phyloP scores from a whole-genome alignment of 2,329 filamentous ascomycete genomes.

The Phialemoniopsis sp. region DNA sequence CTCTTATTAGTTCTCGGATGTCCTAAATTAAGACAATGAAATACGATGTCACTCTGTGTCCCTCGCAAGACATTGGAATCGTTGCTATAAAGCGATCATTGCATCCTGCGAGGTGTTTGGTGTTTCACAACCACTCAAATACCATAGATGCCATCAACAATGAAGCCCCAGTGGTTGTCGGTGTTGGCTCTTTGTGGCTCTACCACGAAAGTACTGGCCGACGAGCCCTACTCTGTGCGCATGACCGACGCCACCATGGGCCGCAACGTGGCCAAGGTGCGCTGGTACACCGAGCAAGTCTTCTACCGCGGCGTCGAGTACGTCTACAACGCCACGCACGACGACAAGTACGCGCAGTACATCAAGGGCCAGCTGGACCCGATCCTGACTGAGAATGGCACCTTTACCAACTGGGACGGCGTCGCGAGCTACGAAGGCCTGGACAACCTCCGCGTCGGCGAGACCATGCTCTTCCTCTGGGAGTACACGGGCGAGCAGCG shows the following conservation, averaged over 20 bases:
- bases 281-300: conserved; percentile 28
- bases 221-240: conserved; percentile 10
- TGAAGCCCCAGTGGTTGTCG: no score
- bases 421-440: conserved; percentile 28
- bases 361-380: conserved; percentile 28
- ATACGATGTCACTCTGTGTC: no score
- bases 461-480: conserved; percentile 30
- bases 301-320: conserved; percentile 31
- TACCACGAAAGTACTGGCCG: no score
- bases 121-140: no score
- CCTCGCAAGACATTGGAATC: no score
- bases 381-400: conserved; percentile 31
- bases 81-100: no score
- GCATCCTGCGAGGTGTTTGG: no score
- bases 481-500: conserved; percentile 26
- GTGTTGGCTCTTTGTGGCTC: no score
- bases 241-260: conserved; percentile 32
- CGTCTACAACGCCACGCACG: conserved; percentile 27
- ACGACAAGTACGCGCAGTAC: conserved; percentile 27
- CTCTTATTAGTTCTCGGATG: no score
- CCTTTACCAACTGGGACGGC: conserved; percentile 28
- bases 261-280: conserved; percentile 20
- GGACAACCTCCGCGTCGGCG: conserved; percentile 34
- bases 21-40: no score
- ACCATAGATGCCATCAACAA: no score